phyloP scores from a whole-genome alignment of 1,284 basidiomycete genomes.

The Naganishia cerealis region DNA sequence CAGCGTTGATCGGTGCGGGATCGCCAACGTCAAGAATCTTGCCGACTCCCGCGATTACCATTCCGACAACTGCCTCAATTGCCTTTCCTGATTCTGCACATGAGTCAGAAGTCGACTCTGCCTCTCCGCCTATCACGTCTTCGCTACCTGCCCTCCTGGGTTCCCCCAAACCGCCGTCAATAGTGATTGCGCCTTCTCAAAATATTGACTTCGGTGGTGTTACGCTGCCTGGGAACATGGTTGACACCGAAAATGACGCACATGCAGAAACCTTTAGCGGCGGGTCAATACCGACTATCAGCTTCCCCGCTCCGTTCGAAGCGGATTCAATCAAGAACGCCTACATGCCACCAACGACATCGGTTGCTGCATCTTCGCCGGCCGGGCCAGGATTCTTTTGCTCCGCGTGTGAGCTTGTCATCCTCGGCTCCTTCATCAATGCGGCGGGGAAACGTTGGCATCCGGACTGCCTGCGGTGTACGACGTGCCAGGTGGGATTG shows the following conservation, averaged over 20 bases:
- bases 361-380: constrained; percentile 4
- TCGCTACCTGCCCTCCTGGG: neutral
- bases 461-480: constrained; percentile 75
- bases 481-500: constrained; percentile 73
- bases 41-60: neutral
- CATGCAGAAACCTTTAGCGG: too few species aligned
- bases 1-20: neutral
- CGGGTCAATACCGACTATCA: too few species aligned
- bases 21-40: neutral
- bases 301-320: too few species aligned
- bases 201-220: too few species aligned
- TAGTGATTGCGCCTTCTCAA: too few species aligned
- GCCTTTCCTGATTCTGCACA: constrained; percentile 11
- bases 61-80: neutral
- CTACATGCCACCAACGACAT: too few species aligned
- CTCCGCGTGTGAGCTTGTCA: constrained; percentile 61
- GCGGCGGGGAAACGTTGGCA: constrained; percentile 89
- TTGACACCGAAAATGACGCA: too few species aligned
- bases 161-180: too few species aligned
- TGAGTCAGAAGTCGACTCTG: neutral
- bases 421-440: constrained; percentile 86
- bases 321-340: constrained; percentile 40
- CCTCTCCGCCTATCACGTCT: constrained; percentile 6
- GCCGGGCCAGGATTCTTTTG: constrained; percentile 42
- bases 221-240: too few species aligned